Conservation (phyloP, 176 grass and related monocot genomes). For the Eleusine indica region DNA sequence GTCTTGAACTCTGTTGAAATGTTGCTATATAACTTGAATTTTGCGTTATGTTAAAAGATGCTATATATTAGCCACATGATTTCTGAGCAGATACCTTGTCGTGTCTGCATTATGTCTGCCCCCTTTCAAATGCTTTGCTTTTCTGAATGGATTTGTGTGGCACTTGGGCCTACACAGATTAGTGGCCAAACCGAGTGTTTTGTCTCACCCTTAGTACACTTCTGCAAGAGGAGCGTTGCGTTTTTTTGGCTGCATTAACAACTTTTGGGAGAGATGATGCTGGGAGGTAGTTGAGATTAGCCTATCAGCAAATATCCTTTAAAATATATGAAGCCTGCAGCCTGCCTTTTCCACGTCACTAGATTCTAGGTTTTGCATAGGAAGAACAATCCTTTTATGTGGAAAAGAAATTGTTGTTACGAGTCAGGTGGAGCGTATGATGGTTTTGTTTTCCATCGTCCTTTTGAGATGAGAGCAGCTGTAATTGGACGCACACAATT, state of each 20-base stretch:
- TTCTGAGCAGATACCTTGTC: constrained; percentile 38
- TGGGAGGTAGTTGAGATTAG: constrained; percentile 43
- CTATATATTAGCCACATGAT: constrained; percentile 29
- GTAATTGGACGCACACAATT: background rate
- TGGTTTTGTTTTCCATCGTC: no score
- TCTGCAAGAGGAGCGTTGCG: constrained; percentile 36
- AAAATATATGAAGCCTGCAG: constrained; percentile 37
- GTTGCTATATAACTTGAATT: background rate
- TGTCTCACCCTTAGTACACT: constrained; percentile 39
- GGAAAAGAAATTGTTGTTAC: no score
- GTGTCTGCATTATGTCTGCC: constrained; percentile 41
- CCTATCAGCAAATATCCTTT: constrained; percentile 23
- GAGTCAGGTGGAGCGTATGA: no score
- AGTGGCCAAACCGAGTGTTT: constrained; percentile 35
- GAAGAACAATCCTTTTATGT: no score
- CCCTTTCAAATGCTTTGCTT: background rate
- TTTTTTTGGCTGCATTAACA: constrained; percentile 42
- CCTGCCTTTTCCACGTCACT: constrained; percentile 24
- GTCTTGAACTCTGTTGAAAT: background rate
- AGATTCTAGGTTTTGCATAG: constrained; percentile 35
- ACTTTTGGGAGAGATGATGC: constrained; percentile 11
- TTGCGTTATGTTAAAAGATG: constrained; percentile 22
- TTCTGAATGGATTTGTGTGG: constrained; percentile 31
- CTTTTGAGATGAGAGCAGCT: background rate
- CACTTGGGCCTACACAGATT: constrained; percentile 17